phyloP scores from a whole-genome alignment of 2,329 filamentous ascomycete species.

The Pyricularia sp. region DNA sequence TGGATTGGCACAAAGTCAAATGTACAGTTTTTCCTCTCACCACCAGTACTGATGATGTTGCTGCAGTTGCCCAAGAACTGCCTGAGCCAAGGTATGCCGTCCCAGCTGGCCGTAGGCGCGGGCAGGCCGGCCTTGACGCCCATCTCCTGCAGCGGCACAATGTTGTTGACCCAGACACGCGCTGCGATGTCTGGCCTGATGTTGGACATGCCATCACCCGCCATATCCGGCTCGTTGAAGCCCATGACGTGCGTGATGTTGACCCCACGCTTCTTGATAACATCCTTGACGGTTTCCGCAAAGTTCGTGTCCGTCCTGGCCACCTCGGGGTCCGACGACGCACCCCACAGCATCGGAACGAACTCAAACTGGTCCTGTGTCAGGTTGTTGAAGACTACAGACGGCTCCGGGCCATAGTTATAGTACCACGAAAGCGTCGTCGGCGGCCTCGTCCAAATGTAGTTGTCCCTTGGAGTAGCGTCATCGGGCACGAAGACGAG shows the following conservation, averaged over 20 bases:
- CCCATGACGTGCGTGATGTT: slow-evolving; percentile 57
- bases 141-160: slow-evolving; percentile 52
- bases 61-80: slow-evolving; percentile 54
- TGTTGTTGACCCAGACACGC: slow-evolving; percentile 54
- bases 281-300: slow-evolving; percentile 39
- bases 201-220: slow-evolving; percentile 45
- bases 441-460: slow-evolving; percentile 44
- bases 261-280: slow-evolving; percentile 35
- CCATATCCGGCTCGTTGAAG: slow-evolving; percentile 66
- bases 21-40: slow-evolving; percentile 37
- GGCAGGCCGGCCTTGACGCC: slow-evolving; percentile 60
- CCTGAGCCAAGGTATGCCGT: slow-evolving; percentile 52
- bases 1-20: slow-evolving; percentile 52
- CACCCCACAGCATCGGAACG: slow-evolving; percentile 71
- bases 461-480: slow-evolving; percentile 45
- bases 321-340: slow-evolving; percentile 22
- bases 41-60: slow-evolving; percentile 34
- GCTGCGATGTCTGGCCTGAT: slow-evolving; percentile 50
- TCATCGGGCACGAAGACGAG: slow-evolving; percentile 53
- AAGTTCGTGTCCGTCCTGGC: slow-evolving; percentile 41
- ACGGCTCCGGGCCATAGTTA: slow-evolving; percentile 54
- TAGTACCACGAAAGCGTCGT: slow-evolving; percentile 72
- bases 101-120: slow-evolving; percentile 48
- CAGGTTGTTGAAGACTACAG: slow-evolving; percentile 32
- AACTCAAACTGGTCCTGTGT: slow-evolving; percentile 51